phyloP scores from a whole-genome alignment of 352 stramenopile genomes.

The Phytophthora ohioensis region DNA sequence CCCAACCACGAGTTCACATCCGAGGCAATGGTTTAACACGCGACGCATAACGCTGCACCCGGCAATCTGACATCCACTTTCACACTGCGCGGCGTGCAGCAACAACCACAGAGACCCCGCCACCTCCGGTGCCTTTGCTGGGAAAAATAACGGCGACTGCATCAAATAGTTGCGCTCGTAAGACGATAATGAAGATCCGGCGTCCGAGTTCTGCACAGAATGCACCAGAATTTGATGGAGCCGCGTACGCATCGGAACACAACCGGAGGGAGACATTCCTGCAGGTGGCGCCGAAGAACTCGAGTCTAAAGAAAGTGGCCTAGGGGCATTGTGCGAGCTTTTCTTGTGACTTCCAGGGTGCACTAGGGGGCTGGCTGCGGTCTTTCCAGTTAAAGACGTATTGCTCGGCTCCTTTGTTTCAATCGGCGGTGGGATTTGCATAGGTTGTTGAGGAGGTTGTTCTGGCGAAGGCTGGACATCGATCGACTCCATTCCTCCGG shows the following conservation, averaged over 20 bases:
- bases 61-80: constrained; percentile 57
- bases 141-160: constrained; percentile 61
- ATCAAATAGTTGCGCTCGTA: constrained; percentile 63
- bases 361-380: constrained; percentile 30
- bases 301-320: constrained; percentile 43
- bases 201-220: constrained; percentile 54
- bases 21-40: constrained; percentile 69
- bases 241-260: constrained; percentile 48
- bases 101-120: constrained; percentile 79
- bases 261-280: constrained; percentile 34
- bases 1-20: constrained; percentile 65
- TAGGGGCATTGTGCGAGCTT: constrained; percentile 22
- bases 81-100: constrained; percentile 59
- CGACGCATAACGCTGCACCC: constrained; percentile 79
- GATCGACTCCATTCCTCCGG: constrained; percentile 22
- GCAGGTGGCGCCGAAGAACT: constrained; percentile 33
- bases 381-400: constrained; percentile 8
- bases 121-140: constrained; percentile 61
- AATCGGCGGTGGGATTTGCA: constrained; percentile 13
- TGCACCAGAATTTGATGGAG: constrained; percentile 57
- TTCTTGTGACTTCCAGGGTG: constrained; percentile 38
- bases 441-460: constrained; percentile 17
- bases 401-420: constrained; percentile 34
- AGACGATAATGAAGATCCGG: constrained; percentile 53
- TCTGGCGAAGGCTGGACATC: constrained; percentile 19